Percentiles rank a stretch among this genome's conserved stretches.
phyloP scores from a whole-genome alignment of 345 rosid genomes.

The Euphorbia peplus region DNA sequence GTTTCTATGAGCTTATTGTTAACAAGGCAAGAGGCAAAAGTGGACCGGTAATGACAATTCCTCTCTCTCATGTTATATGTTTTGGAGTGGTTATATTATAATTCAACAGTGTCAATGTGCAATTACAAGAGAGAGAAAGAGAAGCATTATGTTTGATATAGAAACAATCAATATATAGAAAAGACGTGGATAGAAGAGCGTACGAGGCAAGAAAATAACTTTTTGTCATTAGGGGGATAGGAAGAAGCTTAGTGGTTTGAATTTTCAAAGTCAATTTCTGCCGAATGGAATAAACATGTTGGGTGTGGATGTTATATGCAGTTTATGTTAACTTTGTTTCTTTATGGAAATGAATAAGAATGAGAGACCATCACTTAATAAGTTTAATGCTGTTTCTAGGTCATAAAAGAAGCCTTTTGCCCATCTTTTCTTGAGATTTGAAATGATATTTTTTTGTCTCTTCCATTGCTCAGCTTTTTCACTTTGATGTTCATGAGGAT shows the following conservation, averaged over 20 bases:
- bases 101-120: neutral
- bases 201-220: neutral
- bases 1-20: slow-evolving; percentile 91
- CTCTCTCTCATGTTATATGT: neutral
- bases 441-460: neutral
- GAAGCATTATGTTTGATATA: neutral
- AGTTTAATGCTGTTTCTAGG: neutral
- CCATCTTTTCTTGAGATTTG: neutral
- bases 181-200: too few species aligned
- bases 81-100: neutral
- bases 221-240: too few species aligned
- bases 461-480: slow-evolving; percentile 66
- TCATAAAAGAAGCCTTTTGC: neutral
- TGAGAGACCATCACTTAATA: neutral
- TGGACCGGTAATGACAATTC: slow-evolving; percentile 72
- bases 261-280: neutral
- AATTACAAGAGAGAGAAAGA: neutral
- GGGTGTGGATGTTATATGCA: neutral
- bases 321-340: neutral
- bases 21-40: slow-evolving; percentile 99
- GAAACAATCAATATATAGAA: neutral
- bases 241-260: neutral
- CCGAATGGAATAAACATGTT: neutral
- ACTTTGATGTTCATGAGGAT: slow-evolving; percentile 98
- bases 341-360: neutral